A percentile compares a stretch with the other conserved stretches of the same genome.
These are phyloP conservation scores for Aethionema arabicum DNA, from an alignment of 345 rosid species.

Conservation along the genomic window DNA sequence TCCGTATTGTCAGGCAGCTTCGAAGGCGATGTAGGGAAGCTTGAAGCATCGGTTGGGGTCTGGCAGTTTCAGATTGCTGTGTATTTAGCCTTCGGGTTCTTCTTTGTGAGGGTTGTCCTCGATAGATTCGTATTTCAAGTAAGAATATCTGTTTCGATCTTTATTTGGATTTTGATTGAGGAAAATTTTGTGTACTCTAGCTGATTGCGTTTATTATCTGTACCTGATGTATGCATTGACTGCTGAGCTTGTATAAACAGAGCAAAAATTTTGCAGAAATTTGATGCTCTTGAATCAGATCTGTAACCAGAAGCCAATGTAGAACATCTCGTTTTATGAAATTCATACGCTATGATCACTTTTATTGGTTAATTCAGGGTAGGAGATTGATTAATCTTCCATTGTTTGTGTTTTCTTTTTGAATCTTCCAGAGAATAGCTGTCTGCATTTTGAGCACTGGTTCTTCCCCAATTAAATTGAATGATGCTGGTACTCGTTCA, in stretches of 20 bases:
- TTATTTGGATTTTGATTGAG: slow-evolving; percentile 1
- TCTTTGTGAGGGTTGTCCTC: slow-evolving; percentile 56
- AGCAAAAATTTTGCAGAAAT: too few relatives aligned
- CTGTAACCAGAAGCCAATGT: too few relatives aligned
- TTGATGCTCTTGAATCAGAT: too few relatives aligned
- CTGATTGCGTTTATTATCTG: not conserved
- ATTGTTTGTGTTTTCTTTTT: slow-evolving; percentile 8
- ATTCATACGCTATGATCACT: not conserved
- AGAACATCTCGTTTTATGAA: too few relatives aligned
- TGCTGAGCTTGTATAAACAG: slow-evolving; percentile 3
- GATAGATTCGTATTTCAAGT: slow-evolving; percentile 80
- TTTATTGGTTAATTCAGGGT: not conserved
- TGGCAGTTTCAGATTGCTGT: slow-evolving; percentile 58
- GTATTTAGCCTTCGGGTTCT: slow-evolving; percentile 63
- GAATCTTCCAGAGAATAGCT: slow-evolving; percentile 54
- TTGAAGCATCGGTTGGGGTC: slow-evolving; percentile 34
- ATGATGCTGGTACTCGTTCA: slow-evolving; percentile 47
- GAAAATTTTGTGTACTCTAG: not conserved
- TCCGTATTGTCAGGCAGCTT: slow-evolving; percentile 41
- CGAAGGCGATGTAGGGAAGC: slow-evolving; percentile 15
- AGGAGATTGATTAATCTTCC: slow-evolving; percentile 7
- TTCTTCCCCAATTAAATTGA: slow-evolving; percentile 45
- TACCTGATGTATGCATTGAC: slow-evolving; percentile 11
- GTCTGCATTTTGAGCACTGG: slow-evolving; percentile 51
- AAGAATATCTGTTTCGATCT: slow-evolving; percentile 1